Evolutionary conservation across 139 green algal species (phyloP).

Genomic region (Gonium pectorale): DNA sequence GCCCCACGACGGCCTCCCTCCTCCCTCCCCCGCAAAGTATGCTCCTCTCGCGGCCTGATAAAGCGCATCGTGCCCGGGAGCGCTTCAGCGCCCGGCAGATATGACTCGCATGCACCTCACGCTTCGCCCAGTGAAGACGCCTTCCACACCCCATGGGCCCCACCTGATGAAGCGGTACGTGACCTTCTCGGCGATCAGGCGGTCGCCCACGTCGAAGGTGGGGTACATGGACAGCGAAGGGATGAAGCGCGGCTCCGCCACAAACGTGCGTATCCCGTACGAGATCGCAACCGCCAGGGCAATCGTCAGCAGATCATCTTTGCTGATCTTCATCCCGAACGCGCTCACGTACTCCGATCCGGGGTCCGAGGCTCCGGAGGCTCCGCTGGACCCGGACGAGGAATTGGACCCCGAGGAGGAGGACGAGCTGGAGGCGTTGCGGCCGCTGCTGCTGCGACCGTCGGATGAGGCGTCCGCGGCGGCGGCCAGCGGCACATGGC

Average conservation of each 20-base stretch:
- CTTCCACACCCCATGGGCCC: too few species aligned
- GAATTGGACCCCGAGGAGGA: background rate
- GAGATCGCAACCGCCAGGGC: conserved; percentile 87
- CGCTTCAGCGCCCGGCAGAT: too few species aligned
- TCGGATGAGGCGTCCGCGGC: too few species aligned
- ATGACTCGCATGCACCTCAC: too few species aligned
- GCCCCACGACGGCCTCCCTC: too few species aligned
- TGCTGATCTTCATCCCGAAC: conserved; percentile 72
- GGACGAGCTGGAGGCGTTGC: background rate
- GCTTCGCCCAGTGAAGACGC: too few species aligned
- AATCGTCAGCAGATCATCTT: conserved; percentile 93
- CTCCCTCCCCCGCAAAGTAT: too few species aligned
- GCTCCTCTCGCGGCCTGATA: too few species aligned
- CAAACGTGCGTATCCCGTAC: conserved; percentile 88
- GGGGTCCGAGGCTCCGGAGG: background rate
- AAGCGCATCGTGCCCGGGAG: too few species aligned
- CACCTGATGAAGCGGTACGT: conserved; percentile 87
- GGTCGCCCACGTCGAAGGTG: conserved; percentile 95
- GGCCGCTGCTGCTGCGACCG: conserved; percentile 7
- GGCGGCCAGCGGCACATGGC: too few species aligned
- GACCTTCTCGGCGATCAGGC: conserved; percentile 97
- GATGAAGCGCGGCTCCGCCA: conserved; percentile 98
- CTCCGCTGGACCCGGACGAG: background rate
- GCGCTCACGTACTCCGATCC: conserved; percentile 21
- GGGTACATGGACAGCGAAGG: conserved; percentile 98